These are phyloP conservation scores for Leccinum angustisporum DNA, from an alignment of 1,284 basidiomycete genomes.

Conservation along the genomic window DNA sequence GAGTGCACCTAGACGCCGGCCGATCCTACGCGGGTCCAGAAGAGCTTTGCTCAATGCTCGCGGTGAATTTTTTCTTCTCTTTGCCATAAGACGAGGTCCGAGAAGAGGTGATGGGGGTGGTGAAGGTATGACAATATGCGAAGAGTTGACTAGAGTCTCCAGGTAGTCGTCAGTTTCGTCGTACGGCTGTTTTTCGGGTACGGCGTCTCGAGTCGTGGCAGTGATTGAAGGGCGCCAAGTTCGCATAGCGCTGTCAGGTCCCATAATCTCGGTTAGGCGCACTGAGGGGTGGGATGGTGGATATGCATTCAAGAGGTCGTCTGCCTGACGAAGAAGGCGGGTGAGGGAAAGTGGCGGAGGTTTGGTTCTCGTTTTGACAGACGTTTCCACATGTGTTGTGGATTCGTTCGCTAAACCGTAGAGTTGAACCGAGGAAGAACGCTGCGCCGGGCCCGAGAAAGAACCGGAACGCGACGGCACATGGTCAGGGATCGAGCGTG, in stretches of 20 bases:
- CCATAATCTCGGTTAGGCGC: conserved; percentile 61
- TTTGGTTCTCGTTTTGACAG: conserved; percentile 17
- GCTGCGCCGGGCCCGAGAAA: background rate
- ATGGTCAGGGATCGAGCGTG: background rate
- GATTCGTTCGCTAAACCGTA: conserved; percentile 20
- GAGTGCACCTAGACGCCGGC: conserved; percentile 26
- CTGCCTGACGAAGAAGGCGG: conserved; percentile 43
- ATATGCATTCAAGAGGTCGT: conserved; percentile 42
- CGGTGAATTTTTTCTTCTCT: conserved; percentile 17
- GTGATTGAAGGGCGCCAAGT: conserved; percentile 29
- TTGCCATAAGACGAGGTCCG: conserved; percentile 5
- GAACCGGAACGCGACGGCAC: conserved; percentile 2
- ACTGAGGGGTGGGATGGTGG: conserved; percentile 50
- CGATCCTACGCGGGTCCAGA: conserved; percentile 28
- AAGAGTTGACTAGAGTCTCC: conserved; percentile 60
- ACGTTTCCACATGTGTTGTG: conserved; percentile 22
- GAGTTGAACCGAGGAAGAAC: background rate
- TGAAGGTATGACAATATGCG: conserved; percentile 54
- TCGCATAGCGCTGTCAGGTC: conserved; percentile 57
- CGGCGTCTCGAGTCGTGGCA: background rate
- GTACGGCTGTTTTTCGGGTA: conserved; percentile 14
- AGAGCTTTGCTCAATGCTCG: conserved; percentile 25
- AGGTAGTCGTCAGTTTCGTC: conserved; percentile 49
- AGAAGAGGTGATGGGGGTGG: conserved; percentile 26
- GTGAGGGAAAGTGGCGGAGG: conserved; percentile 40